These are phyloP conservation scores for Talaromyces stipitatus DNA, from an alignment of 495 filamentous ascomycete species.

Conservation along the genomic window DNA sequence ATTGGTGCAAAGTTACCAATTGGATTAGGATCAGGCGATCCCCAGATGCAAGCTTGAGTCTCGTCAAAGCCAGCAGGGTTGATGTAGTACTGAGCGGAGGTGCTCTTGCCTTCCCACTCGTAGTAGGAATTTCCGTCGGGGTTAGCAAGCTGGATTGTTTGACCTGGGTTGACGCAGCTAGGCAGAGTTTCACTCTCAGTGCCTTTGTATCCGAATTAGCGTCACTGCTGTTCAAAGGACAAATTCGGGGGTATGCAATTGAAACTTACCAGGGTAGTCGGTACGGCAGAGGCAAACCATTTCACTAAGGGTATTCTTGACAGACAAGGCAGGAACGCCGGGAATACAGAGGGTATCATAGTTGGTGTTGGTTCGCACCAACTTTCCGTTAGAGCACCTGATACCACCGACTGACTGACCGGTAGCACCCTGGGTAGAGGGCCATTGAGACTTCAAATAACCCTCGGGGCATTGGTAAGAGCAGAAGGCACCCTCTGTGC, in stretches of 20 bases:
- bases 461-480: slow-evolving; percentile 90
- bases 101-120: slow-evolving; percentile 61
- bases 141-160: slow-evolving; percentile 57
- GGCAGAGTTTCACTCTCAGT: slow-evolving; percentile 80
- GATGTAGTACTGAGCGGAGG: slow-evolving; percentile 95
- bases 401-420: slow-evolving; percentile 88
- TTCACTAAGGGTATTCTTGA: slow-evolving; percentile 61
- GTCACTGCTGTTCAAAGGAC: slow-evolving; percentile 8
- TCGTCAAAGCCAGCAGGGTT: slow-evolving; percentile 66
- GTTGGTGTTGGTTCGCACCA: slow-evolving; percentile 65
- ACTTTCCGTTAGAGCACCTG: slow-evolving; percentile 64
- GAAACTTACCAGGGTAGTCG: slow-evolving; percentile 74
- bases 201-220: slow-evolving; percentile 27
- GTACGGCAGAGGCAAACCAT: slow-evolving; percentile 82
- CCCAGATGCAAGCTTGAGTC: slow-evolving; percentile 75
- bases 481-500: slow-evolving; percentile 63
- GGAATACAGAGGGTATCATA: slow-evolving; percentile 65
- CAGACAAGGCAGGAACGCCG: slow-evolving; percentile 61
- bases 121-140: slow-evolving; percentile 66
- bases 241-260: neutral
- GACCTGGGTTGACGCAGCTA: slow-evolving; percentile 49
- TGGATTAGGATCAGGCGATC: slow-evolving; percentile 39
- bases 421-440: slow-evolving; percentile 65
- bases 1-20: slow-evolving; percentile 89
- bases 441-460: slow-evolving; percentile 94